Percentiles rank a stretch among this genome's conserved stretches.
These are phyloP conservation scores for Emergomyces africanus DNA, from an alignment of 2,329 filamentous ascomycete species.

Conservation along the genomic window DNA sequence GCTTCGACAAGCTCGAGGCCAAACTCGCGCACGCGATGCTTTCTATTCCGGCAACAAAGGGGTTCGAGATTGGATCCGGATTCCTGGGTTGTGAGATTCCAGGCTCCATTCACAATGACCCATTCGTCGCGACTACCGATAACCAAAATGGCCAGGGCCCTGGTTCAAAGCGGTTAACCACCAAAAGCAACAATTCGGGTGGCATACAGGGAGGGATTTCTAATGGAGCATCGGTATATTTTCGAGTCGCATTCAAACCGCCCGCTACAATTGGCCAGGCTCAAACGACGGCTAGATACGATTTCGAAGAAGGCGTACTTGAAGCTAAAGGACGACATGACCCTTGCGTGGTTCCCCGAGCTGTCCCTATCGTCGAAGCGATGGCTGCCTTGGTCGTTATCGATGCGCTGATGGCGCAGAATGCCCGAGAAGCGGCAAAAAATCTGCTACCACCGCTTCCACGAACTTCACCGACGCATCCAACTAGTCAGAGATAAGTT, in stretches of 20 bases:
- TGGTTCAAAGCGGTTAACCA: slow-evolving; percentile 46
- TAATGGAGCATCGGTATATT: slow-evolving; percentile 89
- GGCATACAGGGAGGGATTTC: slow-evolving; percentile 93
- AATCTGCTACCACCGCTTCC: slow-evolving; percentile 32
- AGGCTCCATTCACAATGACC: slow-evolving; percentile 85
- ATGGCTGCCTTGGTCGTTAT: slow-evolving; percentile 85
- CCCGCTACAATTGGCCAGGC: slow-evolving; percentile 85
- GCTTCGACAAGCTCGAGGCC: slow-evolving; percentile 92
- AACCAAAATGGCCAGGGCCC: slow-evolving; percentile 15
- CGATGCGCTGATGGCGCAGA: slow-evolving; percentile 76
- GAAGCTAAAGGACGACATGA: slow-evolving; percentile 92
- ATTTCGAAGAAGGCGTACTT: slow-evolving; percentile 60
- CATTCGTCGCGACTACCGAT: slow-evolving; percentile 49
- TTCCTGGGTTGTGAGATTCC: slow-evolving; percentile 78
- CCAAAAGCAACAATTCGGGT: slow-evolving; percentile 88
- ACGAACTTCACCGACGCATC: slow-evolving; percentile 24
- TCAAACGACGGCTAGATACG: slow-evolving; percentile 72
- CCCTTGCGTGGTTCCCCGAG: slow-evolving; percentile 79
- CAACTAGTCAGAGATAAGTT: slow-evolving; percentile 10
- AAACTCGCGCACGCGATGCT: slow-evolving; percentile 87
- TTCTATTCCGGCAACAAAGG: slow-evolving; percentile 87
- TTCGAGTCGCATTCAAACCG: slow-evolving; percentile 89
- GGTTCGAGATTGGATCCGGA: slow-evolving; percentile 88
- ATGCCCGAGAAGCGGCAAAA: slow-evolving; percentile 44
- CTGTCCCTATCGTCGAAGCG: slow-evolving; percentile 59